A percentile compares a stretch with the other conserved stretches of the same genome.
These are phyloP conservation scores for Tetracladium marchalianum DNA, from an alignment of 495 filamentous ascomycete species.

Conservation along the genomic window DNA sequence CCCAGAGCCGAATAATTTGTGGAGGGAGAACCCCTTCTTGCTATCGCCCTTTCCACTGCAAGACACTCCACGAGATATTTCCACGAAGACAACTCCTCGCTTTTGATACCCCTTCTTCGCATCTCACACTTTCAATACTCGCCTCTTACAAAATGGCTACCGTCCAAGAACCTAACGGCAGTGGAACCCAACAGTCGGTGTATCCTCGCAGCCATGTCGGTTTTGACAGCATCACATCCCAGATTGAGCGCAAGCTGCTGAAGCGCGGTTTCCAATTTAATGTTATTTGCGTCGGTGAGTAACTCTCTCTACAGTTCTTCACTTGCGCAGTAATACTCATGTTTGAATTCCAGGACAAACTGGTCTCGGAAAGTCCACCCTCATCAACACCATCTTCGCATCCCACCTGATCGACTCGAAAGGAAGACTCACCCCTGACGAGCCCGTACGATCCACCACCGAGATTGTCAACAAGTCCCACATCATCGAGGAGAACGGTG, in stretches of 20 bases:
- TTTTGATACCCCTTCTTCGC: conserved; percentile 3
- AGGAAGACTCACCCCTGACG: conserved; percentile 82
- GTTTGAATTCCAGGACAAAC: conserved; percentile 66
- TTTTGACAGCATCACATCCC: conserved; percentile 97
- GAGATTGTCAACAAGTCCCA: conserved; percentile 97
- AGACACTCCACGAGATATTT: neutral
- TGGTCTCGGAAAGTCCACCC: conserved; percentile 93
- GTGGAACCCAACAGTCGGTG: conserved; percentile 39
- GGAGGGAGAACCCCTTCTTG: conserved; percentile 17
- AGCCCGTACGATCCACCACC: conserved; percentile 88
- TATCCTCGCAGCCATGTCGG: conserved; percentile 96
- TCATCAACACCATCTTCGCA: conserved; percentile 99
- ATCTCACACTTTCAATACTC: conserved; percentile 34
- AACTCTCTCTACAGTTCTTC: neutral
- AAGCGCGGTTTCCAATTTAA: conserved; percentile 99
- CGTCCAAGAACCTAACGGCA: conserved; percentile 10
- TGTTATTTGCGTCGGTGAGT: conserved; percentile 98
- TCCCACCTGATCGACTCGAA: conserved; percentile 99
- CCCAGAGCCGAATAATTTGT: conserved; percentile 16
- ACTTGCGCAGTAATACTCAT: conserved; percentile 22
- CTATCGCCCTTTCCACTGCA: conserved; percentile 6
- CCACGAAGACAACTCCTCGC: conserved; percentile 8
- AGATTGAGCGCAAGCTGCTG: conserved; percentile 98
- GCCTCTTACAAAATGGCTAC: conserved; percentile 18
- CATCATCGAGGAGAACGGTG: conserved; percentile 99